These are phyloP conservation scores for Toxoplasma gondii DNA, from an alignment of 169 alveolate species.

Conservation along the genomic window DNA sequence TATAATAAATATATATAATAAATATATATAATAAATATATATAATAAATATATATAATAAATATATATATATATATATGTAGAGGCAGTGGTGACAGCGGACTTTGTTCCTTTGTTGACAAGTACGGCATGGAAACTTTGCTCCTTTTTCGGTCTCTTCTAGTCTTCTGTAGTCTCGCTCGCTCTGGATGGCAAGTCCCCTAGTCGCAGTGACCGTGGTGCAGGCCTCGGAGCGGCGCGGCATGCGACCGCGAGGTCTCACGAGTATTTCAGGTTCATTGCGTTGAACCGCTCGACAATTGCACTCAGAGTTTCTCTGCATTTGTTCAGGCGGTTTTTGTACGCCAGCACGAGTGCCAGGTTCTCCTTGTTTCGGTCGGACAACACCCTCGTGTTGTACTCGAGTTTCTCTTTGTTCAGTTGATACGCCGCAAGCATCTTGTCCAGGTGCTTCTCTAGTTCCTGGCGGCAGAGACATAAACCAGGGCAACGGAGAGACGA, in stretches of 20 bases:
- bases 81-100: background rate
- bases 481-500: background rate
- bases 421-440: conserved; percentile 72
- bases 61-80: background rate
- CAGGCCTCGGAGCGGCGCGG: too few species aligned
- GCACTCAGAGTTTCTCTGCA: conserved; percentile 54
- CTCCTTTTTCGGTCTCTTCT: too few species aligned
- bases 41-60: background rate
- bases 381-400: conserved; percentile 72
- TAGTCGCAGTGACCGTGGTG: too few species aligned
- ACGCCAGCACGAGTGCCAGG: conserved; percentile 57
- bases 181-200: too few species aligned
- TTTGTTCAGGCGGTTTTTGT: conserved; percentile 64
- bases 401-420: conserved; percentile 70
- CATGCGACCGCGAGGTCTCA: background rate
- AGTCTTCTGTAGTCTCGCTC: too few species aligned
- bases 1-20: too few species aligned
- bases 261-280: conserved; percentile 46
- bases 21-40: too few species aligned
- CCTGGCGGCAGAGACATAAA: conserved; percentile 50
- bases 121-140: background rate
- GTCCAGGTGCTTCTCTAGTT: conserved; percentile 73
- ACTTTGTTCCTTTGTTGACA: background rate
- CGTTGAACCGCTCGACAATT: conserved; percentile 9
- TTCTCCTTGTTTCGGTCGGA: conserved; percentile 71